phyloP scores from a whole-genome alignment of 2,329 filamentous ascomycete genomes.

The Fusarium floridanum region DNA sequence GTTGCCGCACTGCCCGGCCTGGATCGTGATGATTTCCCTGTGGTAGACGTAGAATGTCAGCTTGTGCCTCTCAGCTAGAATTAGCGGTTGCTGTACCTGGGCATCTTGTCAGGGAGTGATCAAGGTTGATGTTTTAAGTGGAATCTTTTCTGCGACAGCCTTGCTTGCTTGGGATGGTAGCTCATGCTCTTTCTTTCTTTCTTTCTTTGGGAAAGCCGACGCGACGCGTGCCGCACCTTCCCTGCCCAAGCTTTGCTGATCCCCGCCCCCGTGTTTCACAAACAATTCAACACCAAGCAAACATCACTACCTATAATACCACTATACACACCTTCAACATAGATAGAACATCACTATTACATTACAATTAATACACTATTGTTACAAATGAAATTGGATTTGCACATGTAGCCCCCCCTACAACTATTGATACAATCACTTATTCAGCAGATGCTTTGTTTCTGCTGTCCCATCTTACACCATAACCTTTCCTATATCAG shows the following conservation, averaged over 20 bases:
- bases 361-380: neutral
- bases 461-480: neutral
- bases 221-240: constrained; percentile 39
- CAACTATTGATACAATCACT: neutral
- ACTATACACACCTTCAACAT: too few species aligned
- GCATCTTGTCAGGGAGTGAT: constrained; percentile 40
- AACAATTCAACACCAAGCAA: neutral
- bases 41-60: constrained; percentile 1
- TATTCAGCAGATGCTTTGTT: neutral
- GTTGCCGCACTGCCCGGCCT: constrained; percentile 99
- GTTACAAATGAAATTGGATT: constrained; percentile 1
- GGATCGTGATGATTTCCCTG: constrained; percentile 99
- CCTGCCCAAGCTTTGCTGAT: constrained; percentile 14
- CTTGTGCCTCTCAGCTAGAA: neutral
- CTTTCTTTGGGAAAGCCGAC: constrained; percentile 23
- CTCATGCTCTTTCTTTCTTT: constrained; percentile 3
- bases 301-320: too few species aligned
- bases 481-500: neutral
- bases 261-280: constrained; percentile 39
- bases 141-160: constrained; percentile 20
- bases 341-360: neutral
- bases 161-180: neutral
- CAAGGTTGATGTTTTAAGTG: constrained; percentile 32
- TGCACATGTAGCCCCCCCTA: neutral
- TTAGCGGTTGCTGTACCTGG: constrained; percentile 31